Evolutionary conservation across 1,284 basidiomycete genomes (phyloP).

Genomic region (Sanguinoderma infundibulare): DNA sequence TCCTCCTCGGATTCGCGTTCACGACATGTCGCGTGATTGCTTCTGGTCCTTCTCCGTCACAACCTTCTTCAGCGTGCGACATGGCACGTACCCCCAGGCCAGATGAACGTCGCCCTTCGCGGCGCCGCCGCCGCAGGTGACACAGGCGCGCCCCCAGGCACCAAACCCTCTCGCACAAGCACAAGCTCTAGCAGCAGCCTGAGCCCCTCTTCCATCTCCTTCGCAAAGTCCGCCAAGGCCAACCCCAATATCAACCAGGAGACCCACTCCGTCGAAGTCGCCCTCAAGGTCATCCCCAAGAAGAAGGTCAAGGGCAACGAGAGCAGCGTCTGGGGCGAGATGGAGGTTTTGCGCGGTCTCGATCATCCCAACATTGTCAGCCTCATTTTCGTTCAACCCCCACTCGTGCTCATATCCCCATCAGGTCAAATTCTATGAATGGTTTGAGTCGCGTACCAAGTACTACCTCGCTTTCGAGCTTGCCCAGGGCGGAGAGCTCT

Average conservation of each 20-base stretch:
- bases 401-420: too few species aligned
- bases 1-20: neutral
- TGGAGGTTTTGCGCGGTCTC: constrained; percentile 86
- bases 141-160: constrained; percentile 8
- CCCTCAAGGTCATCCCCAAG: constrained; percentile 88
- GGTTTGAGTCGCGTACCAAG: constrained; percentile 90
- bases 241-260: constrained; percentile 13
- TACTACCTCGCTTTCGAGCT: constrained; percentile 94
- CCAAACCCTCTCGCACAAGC: constrained; percentile 22
- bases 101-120: constrained; percentile 55
- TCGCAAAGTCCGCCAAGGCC: constrained; percentile 18
- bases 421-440: constrained; percentile 91
- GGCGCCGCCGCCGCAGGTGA: constrained; percentile 50
- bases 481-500: constrained; percentile 88
- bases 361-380: constrained; percentile 89
- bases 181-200: constrained; percentile 22
- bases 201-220: constrained; percentile 22
- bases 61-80: constrained; percentile 70
- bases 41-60: neutral
- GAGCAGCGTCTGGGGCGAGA: constrained; percentile 85
- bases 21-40: neutral
- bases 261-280: constrained; percentile 70
- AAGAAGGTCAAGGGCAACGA: constrained; percentile 92
- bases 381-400: constrained; percentile 21
- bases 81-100: constrained; percentile 72